These are phyloP conservation scores for Trichoderma sp. DNA, from an alignment of 2,329 filamentous ascomycete species.

Conservation along the genomic window DNA sequence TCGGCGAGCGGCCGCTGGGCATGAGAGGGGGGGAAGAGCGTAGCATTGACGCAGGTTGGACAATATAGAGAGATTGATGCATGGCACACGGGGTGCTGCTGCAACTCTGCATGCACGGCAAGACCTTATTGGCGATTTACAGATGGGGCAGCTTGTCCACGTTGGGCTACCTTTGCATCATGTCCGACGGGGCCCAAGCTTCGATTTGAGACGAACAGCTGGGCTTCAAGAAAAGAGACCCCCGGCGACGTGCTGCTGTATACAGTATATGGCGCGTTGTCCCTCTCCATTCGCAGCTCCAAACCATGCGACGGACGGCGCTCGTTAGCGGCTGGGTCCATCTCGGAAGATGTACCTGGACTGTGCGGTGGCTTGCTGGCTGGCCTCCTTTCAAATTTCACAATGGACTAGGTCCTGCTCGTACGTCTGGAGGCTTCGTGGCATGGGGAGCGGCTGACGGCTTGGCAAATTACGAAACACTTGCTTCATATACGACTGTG, in stretches of 20 bases:
- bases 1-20: neutral
- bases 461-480: neutral
- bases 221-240: neutral
- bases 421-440: neutral
- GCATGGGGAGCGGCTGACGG: neutral
- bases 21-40: neutral
- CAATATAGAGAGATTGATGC: constrained; percentile 11
- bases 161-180: constrained; percentile 6
- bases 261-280: neutral
- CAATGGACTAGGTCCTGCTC: neutral
- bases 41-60: neutral
- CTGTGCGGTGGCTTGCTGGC: neutral
- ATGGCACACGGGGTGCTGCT: constrained; percentile 6
- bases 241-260: neutral
- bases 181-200: constrained; percentile 1
- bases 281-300: neutral
- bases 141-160: constrained; percentile 3
- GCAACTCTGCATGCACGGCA: constrained; percentile 7
- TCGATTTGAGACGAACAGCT: constrained; percentile 11
- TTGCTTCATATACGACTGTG: neutral
- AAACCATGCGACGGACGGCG: neutral
- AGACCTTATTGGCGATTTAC: constrained; percentile 2
- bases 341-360: neutral
- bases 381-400: neutral
- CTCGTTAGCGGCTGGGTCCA: neutral